Percentiles rank a stretch among this genome's conserved stretches.
Evolutionary conservation across 148 eudicot species (phyloP).

Genomic region (Limonium bicolor): DNA sequence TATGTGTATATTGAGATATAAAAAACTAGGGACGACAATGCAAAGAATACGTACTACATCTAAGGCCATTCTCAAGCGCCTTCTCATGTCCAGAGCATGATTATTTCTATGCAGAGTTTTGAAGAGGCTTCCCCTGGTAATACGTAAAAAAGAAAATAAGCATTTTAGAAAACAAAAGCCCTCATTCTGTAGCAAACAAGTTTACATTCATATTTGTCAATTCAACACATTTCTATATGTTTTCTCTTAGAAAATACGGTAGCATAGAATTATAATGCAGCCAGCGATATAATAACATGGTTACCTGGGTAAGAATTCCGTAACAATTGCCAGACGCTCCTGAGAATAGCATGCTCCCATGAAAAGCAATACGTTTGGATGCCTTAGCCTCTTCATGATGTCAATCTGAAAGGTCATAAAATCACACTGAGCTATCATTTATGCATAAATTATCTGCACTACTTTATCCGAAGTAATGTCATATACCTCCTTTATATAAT

Average conservation of each 20-base stretch:
- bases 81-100: constrained; percentile 44
- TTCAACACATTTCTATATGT: too few species aligned
- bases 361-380: constrained; percentile 82
- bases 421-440: too few species aligned
- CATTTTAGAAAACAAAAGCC: too few species aligned
- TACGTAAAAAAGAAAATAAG: constrained; percentile 3
- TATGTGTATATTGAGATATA: too few species aligned
- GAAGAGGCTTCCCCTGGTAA: constrained; percentile 76
- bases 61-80: constrained; percentile 72
- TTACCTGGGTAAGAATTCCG: constrained; percentile 75
- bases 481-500: constrained; percentile 60
- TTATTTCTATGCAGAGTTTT: constrained; percentile 59
- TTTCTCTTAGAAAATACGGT: too few species aligned
- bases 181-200: too few species aligned
- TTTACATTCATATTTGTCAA: too few species aligned
- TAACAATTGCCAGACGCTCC: constrained; percentile 70
- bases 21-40: background rate
- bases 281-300: background rate
- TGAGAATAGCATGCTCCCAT: constrained; percentile 77
- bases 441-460: too few species aligned
- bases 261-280: too few species aligned
- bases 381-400: constrained; percentile 70
- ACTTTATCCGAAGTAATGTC: too few species aligned
- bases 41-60: constrained; percentile 53
- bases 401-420: constrained; percentile 29